phyloP scores from a whole-genome alignment of 371 early-diverging fungal species.

The Saksenaea vasiformis region DNA sequence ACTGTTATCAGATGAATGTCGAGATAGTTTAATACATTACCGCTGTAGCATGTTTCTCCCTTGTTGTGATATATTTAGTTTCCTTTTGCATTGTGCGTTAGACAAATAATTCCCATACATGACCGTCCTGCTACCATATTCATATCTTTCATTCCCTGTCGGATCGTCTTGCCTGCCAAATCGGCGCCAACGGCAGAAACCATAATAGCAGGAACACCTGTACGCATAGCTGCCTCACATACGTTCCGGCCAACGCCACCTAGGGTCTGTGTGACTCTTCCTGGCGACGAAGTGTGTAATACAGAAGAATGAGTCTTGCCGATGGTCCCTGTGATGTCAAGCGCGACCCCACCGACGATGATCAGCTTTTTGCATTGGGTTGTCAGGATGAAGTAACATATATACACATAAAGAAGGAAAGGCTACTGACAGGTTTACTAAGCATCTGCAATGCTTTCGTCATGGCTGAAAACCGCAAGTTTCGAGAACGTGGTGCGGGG shows the following conservation, averaged over 20 bases:
- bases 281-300: conserved; percentile 74
- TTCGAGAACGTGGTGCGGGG: not conserved
- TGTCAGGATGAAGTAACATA: not conserved
- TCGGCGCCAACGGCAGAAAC: conserved; percentile 78
- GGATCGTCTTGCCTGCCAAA: conserved; percentile 55
- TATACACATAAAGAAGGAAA: not conserved
- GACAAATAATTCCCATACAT: not conserved
- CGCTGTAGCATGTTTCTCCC: conserved; percentile 30
- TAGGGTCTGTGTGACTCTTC: conserved; percentile 60
- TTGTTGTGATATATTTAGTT: conserved; percentile 28
- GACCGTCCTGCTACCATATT: conserved; percentile 51
- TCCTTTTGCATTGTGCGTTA: conserved; percentile 18
- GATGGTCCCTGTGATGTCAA: conserved; percentile 71
- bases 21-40: conserved; percentile 14
- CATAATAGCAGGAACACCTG: conserved; percentile 63
- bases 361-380: conserved; percentile 41
- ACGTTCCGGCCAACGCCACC: conserved; percentile 95
- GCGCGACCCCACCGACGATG: conserved; percentile 82
- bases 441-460: not conserved
- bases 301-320: conserved; percentile 14
- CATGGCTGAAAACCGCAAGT: not conserved
- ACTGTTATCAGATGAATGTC: conserved; percentile 14
- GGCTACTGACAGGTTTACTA: conserved; percentile 16
- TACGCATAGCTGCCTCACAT: conserved; percentile 75
- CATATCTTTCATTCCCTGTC: conserved; percentile 49